Percentiles rank a stretch among this genome's conserved stretches.
Evolutionary conservation across 495 filamentous ascomycete genomes (phyloP).

Genomic region (Xylaria bambusicola): DNA sequence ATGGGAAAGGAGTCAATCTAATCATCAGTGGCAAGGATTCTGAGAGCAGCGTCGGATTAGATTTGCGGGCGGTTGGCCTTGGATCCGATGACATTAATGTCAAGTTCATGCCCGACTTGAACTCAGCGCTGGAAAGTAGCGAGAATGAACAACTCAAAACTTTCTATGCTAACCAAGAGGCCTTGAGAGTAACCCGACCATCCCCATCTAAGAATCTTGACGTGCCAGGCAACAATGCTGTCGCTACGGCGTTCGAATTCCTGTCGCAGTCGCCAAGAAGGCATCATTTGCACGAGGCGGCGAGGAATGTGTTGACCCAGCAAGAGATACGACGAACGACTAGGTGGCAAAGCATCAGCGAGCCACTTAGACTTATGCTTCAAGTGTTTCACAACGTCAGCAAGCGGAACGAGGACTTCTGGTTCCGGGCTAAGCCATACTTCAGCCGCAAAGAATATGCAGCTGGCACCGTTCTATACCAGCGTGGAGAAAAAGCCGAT

Average conservation of each 20-base stretch:
- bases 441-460: constrained; percentile 67
- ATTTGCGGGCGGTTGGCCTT: constrained; percentile 77
- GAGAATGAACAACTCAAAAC: constrained; percentile 92
- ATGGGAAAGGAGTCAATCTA: constrained; percentile 70
- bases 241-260: constrained; percentile 36
- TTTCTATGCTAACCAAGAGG: constrained; percentile 66
- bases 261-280: constrained; percentile 77
- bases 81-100: constrained; percentile 66
- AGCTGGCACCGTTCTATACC: constrained; percentile 73
- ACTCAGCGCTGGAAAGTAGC: constrained; percentile 88
- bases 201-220: constrained; percentile 49
- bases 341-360: constrained; percentile 81
- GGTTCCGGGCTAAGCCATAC: constrained; percentile 74
- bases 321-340: constrained; percentile 49
- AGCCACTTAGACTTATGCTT: constrained; percentile 86
- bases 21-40: constrained; percentile 78
- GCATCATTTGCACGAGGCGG: constrained; percentile 74
- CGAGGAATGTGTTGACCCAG: constrained; percentile 65
- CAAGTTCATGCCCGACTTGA: constrained; percentile 82
- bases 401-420: constrained; percentile 87
- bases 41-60: constrained; percentile 71
- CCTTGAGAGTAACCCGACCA: constrained; percentile 36
- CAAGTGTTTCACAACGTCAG: constrained; percentile 89
- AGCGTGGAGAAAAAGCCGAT: constrained; percentile 66
- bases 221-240: constrained; percentile 46